phyloP scores from a whole-genome alignment of 2,329 filamentous ascomycete species.

The Colletotrichum salicis region DNA sequence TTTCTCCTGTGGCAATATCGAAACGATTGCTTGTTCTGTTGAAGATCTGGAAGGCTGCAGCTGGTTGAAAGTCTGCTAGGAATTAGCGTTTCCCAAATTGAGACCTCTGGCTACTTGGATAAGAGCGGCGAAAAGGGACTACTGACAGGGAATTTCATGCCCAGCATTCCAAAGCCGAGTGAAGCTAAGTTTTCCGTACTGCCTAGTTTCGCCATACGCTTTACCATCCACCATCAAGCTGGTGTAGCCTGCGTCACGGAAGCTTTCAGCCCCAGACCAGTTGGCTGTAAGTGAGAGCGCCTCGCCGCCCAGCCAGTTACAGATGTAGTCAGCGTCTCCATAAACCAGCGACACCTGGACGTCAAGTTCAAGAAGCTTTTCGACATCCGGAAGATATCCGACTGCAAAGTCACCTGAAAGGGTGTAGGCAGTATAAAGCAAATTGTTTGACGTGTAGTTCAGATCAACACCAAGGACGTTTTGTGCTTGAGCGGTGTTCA shows the following conservation, averaged over 20 bases:
- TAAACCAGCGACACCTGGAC: too few relatives aligned
- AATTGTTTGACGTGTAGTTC: conserved; percentile 55
- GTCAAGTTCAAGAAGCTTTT: background rate
- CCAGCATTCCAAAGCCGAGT: conserved; percentile 66
- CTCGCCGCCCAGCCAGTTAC: too few relatives aligned
- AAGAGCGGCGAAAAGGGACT: conserved; percentile 40
- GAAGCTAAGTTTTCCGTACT: conserved; percentile 73
- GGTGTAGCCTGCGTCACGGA: conserved; percentile 71
- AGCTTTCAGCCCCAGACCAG: conserved; percentile 68
- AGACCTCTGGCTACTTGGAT: conserved; percentile 42
- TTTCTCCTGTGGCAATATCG: conserved; percentile 58
- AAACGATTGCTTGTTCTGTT: conserved; percentile 58
- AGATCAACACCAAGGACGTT: conserved; percentile 71
- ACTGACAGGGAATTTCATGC: conserved; percentile 45
- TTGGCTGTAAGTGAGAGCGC: conserved; percentile 58
- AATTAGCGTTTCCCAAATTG: background rate
- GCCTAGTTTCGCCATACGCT: conserved; percentile 72
- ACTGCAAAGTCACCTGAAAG: conserved; percentile 19
- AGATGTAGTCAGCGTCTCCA: too few relatives aligned
- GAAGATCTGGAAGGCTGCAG: conserved; percentile 58
- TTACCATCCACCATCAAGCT: conserved; percentile 68
- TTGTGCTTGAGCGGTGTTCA: conserved; percentile 52
- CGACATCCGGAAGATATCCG: conserved; percentile 18
- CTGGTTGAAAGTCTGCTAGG: conserved; percentile 56
- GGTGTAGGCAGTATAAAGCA: conserved; percentile 10